Base-by-base conservation (phyloP, 306 rosid genomes). In the Trifolium fragiferum region DNA sequence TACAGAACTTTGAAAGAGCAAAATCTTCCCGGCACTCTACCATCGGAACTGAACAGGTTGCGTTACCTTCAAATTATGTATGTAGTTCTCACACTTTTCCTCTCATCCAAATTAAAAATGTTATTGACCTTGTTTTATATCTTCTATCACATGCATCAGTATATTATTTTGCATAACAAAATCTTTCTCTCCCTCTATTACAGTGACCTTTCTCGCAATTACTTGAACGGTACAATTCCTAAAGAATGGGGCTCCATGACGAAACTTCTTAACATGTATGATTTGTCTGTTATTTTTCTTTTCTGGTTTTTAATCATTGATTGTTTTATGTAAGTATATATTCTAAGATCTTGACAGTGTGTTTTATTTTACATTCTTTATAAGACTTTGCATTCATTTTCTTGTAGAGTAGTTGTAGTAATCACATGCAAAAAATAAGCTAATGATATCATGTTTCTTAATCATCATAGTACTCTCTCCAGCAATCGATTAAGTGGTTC, bases 11-110 rank as follows among this genome's bases (percentile, higher is more conserved):
- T 81, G 21, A 87, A 79, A 68, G 7, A 19, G 7, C 90, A 83
- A 73, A 74, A 50, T 71, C 87, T 89, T 8, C 5, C 53, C 0
- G 97, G 97, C 32, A 76, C 37, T 21, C 87, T 91, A 10, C 97
- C 92, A 0, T 30, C 10, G 15, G 86, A 87, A 23, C 15, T 91
- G 20, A 44, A 18, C 18, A 80, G 50, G 73, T 68, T 91, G 32
- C 82, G 70, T 35, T 78, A 72, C 77, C 87, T 91, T 6, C 63
- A 80, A 70, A 64, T 81, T 55, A 35, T 90, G 96, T 88, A 72
- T 30, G 89, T 81, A 13, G 3, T 50, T 11, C 54, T 37, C 13
- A 12, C 3, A 18, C 46, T 72, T 69, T n/a, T 15, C 20, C 25
- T 62, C 7, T n/a, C 12, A 59, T 44, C 66, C 41, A 35, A 10